Evolutionary conservation across 225 moss, liverwort and hornwort species (phyloP).

Genomic region (Climacium dendroides): DNA sequence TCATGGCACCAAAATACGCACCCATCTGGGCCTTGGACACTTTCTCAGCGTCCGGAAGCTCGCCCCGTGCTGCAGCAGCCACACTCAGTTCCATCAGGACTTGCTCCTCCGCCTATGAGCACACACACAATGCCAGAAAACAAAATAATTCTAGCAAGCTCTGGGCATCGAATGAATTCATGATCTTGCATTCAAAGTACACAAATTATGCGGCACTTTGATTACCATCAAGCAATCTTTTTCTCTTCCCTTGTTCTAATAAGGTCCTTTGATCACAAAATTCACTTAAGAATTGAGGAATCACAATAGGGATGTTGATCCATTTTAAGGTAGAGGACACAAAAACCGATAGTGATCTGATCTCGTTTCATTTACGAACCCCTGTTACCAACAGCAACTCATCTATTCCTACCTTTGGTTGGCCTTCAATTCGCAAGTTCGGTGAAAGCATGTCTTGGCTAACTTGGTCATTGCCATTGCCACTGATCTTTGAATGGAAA

Average conservation of each 20-base stretch:
- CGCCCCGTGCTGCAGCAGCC: constrained; percentile 48
- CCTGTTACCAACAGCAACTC: not conserved
- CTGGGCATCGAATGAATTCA: not conserved
- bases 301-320: not conserved
- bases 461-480: not conserved
- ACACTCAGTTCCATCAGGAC: constrained; percentile 2
- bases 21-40: constrained; percentile 77
- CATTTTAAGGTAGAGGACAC: not conserved
- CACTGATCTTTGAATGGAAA: not conserved
- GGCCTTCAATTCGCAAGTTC: not conserved
- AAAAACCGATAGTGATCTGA: not conserved
- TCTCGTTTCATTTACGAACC: not conserved
- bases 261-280: not conserved
- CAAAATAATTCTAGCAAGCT: not conserved
- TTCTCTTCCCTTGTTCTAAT: not conserved
- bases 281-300: not conserved
- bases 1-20: constrained; percentile 82
- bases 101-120: not conserved
- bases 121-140: not conserved
- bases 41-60: constrained; percentile 33
- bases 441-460: not conserved
- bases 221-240: not conserved
- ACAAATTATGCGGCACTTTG: not conserved
- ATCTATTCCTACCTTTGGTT: not conserved
- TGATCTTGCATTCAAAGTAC: no score